Percentiles rank a stretch among this genome's conserved stretches.
Evolutionary conservation across 176 grass and related monocot genomes (phyloP).

Genomic region (Paspalum notatum): DNA sequence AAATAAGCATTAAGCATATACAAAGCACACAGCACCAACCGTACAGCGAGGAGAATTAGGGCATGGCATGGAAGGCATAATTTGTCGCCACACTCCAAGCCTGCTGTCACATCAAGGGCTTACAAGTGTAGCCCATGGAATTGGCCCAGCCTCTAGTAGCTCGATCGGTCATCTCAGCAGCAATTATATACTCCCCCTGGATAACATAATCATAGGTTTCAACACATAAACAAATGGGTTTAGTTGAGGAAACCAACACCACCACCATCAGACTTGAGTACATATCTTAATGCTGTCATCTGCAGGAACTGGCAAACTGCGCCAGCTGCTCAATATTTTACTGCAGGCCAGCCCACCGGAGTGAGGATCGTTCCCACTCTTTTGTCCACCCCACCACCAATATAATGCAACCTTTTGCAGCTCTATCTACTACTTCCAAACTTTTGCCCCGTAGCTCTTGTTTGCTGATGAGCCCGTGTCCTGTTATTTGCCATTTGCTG

Average conservation of each 20-base stretch:
- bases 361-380: conserved; percentile 12
- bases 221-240: conserved; percentile 46
- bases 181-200: conserved; percentile 24
- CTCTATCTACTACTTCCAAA: not conserved
- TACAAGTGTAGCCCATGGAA: conserved; percentile 30
- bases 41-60: conserved; percentile 39
- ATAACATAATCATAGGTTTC: conserved; percentile 48
- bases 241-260: conserved; percentile 43
- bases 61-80: conserved; percentile 24
- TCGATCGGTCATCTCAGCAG: not conserved
- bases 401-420: not conserved
- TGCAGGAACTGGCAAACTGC: not conserved
- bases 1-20: not conserved
- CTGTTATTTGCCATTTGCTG: not conserved
- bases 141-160: conserved; percentile 28
- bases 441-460: conserved; percentile 14
- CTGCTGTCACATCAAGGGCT: conserved; percentile 36
- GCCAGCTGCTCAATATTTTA: conserved; percentile 27
- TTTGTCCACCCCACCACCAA: not conserved
- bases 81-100: conserved; percentile 30
- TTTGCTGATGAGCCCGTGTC: not conserved
- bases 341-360: conserved; percentile 1
- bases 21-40: not conserved
- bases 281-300: not conserved
- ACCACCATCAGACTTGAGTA: conserved; percentile 2